phyloP scores from a whole-genome alignment of 805 yeast genomes.

The Candida morakotiae region DNA sequence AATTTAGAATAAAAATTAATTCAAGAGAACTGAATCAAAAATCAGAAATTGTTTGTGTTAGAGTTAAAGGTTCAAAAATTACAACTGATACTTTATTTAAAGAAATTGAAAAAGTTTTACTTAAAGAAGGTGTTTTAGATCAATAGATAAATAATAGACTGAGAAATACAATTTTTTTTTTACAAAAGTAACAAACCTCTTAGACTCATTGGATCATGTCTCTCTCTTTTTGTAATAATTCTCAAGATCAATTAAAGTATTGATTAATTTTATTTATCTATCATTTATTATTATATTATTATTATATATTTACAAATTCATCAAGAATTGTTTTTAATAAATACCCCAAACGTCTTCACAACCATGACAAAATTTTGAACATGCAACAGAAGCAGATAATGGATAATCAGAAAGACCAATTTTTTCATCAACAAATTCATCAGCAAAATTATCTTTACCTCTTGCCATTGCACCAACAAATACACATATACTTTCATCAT shows the following conservation, averaged over 20 bases:
- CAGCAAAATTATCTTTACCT: slow-evolving; percentile 96
- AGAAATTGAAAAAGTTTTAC: slow-evolving; percentile 63
- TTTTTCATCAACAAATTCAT: slow-evolving; percentile 93
- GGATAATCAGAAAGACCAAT: slow-evolving; percentile 95
- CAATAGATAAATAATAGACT: neutral
- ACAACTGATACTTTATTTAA: slow-evolving; percentile 55
- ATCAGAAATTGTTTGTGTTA: slow-evolving; percentile 56
- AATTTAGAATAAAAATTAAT: slow-evolving; percentile 52
- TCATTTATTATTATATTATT: neutral
- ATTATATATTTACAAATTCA: neutral
- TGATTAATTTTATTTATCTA: no score
- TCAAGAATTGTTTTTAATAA: slow-evolving; percentile 19
- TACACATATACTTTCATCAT: slow-evolving; percentile 92
- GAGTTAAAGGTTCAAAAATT: slow-evolving; percentile 61
- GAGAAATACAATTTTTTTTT: neutral
- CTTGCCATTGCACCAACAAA: slow-evolving; percentile 99
- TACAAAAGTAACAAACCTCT: neutral
- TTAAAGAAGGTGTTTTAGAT: slow-evolving; percentile 59
- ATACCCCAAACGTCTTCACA: slow-evolving; percentile 98
- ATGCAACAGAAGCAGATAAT: slow-evolving; percentile 94
- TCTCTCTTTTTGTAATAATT: no score
- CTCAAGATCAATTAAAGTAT: no score
- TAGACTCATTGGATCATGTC: no score
- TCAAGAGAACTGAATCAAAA: slow-evolving; percentile 37
- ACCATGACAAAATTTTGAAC: slow-evolving; percentile 97